Conservation (phyloP, 495 filamentous ascomycete species). For the Bacidia rubella region DNA sequence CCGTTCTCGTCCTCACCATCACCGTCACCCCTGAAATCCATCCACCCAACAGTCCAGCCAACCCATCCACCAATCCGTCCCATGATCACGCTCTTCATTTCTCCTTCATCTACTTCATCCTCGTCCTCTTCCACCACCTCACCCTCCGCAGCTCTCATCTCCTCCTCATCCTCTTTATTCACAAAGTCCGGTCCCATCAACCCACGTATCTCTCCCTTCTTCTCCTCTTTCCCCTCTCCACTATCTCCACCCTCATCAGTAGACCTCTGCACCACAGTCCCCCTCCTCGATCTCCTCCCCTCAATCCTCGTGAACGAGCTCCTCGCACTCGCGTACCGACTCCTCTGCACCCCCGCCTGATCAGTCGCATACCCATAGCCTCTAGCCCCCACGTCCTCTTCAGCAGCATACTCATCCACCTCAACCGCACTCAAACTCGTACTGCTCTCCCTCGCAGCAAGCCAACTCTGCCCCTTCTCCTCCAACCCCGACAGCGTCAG, state of each 20-base stretch:
- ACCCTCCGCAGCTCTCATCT: slow-evolving; percentile 3
- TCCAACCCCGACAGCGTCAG: slow-evolving; percentile 59
- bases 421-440: slow-evolving; percentile 38
- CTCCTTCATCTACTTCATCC: slow-evolving; percentile 14
- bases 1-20: slow-evolving; percentile 1
- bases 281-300: background rate
- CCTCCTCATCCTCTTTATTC: slow-evolving; percentile 6
- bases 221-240: background rate
- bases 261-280: background rate
- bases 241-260: background rate
- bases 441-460: slow-evolving; percentile 55
- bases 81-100: slow-evolving; percentile 16
- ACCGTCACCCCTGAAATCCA: slow-evolving; percentile 11
- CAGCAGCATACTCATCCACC: background rate
- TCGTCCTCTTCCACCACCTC: slow-evolving; percentile 14
- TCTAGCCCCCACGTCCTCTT: background rate
- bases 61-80: slow-evolving; percentile 17
- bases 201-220: background rate
- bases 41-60: slow-evolving; percentile 17
- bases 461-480: slow-evolving; percentile 69
- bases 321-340: background rate
- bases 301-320: background rate
- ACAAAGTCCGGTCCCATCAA: slow-evolving; percentile 13
- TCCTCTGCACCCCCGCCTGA: background rate
- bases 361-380: background rate